Evolutionary conservation across 139 green algal genomes (phyloP), one percentile per base, ranked within the genome.

Genomic region (Volvox africanus): DNA sequence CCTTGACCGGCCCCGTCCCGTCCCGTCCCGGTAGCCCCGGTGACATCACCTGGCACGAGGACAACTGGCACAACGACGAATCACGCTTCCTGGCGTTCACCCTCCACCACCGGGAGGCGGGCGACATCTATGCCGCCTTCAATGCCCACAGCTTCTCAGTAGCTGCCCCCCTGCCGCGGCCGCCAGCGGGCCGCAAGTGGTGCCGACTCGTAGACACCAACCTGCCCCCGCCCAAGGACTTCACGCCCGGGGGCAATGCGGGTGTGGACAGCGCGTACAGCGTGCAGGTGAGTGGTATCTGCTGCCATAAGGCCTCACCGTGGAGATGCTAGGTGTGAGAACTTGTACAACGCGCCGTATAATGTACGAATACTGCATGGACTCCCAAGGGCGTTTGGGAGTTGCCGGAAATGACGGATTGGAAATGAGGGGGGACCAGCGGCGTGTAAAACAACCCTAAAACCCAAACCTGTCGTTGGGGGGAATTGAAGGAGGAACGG

Each of bases 31-130:
- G 24, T 89, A 96, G 93, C 61, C 81, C 80, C 17, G 55, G 89
- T 9, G 98, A 99, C 93, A 96, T 99, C 87, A 99, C 97, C 1
- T 99, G 98, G 98, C 98, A 99, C 91, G 98, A 99, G 91, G 90
- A 97, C 92, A 95, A 98, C 91, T 99, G 98, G 98, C 93, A 96
- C 91, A 97, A 99, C 92, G 89, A 94, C 9, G 97, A 99, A 80
- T 97, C 90, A 36, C 94, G 95, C 36, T 99, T 99, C 94, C 94
- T 99, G 35, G 97, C 98, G 75, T 99, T 99, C 95, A 99, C 96
- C 20, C 95, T 99, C 24, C 97, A 99, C 92, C 96, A 97, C 93
- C 90, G 89, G 80, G 85, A 82, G 26, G 69, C 69, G 36, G 85
- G 85, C 28, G 96, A 98, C 88, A 87, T 99, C 20, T 99, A 98